These are phyloP conservation scores for Fusarium buharicum DNA, from an alignment of 2,329 filamentous ascomycete species.

Conservation along the genomic window DNA sequence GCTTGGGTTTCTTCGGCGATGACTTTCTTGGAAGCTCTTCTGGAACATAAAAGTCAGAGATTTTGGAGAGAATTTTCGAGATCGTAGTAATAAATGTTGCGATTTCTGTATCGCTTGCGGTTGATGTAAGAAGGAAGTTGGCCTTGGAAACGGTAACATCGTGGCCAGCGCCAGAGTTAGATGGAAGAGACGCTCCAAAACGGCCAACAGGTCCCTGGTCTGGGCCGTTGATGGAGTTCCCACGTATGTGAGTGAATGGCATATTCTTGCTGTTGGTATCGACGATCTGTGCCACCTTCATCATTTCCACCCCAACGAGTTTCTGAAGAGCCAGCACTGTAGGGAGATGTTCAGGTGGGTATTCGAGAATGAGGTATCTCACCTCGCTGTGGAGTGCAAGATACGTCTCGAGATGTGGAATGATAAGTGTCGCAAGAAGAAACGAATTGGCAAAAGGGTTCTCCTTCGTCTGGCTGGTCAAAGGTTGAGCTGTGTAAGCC, in stretches of 20 bases:
- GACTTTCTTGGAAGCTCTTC: conserved; percentile 47
- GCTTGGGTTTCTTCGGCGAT: conserved; percentile 37
- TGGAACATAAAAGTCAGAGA: conserved; percentile 56
- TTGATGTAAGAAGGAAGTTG: conserved; percentile 67
- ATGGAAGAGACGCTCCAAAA: conserved; percentile 33
- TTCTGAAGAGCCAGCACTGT: conserved; percentile 68
- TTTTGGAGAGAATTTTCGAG: conserved; percentile 54
- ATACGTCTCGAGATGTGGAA: conserved; percentile 70
- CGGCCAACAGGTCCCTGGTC: conserved; percentile 39
- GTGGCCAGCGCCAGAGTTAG: conserved; percentile 43
- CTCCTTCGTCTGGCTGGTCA: conserved; percentile 61
- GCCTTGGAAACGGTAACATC: conserved; percentile 59
- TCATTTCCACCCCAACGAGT: conserved; percentile 64
- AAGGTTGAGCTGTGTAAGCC: conserved; percentile 62
- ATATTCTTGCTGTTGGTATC: conserved; percentile 54
- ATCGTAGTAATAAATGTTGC: conserved; percentile 64
- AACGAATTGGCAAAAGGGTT: conserved; percentile 66
- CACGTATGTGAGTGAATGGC: conserved; percentile 55
- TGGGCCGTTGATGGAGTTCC: conserved; percentile 46
- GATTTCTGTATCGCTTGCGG: conserved; percentile 65
- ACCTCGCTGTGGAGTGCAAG: conserved; percentile 63
- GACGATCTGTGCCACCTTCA: conserved; percentile 69
- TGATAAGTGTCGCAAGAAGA: conserved; percentile 66
- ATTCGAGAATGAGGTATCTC: conserved; percentile 69
- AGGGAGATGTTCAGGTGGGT: conserved; percentile 64